Conservation (phyloP, 164 flowering plant genomes). For the Santalum album region DNA sequence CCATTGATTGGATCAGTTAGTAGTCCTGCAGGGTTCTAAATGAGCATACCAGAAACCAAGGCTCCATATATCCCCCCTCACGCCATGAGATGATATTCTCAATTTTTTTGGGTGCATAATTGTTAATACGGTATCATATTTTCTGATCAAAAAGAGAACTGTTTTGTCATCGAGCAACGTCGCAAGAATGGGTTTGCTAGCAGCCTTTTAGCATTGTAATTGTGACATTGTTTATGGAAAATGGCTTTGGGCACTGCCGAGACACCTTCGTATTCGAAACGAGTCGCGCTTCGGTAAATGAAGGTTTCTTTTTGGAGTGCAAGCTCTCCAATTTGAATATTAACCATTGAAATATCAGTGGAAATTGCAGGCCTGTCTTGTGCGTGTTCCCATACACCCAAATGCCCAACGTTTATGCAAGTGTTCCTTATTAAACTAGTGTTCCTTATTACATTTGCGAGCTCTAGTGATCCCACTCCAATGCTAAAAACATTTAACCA, state of each 20-base stretch:
- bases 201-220: constrained; percentile 1
- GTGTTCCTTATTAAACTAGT: constrained; percentile 17
- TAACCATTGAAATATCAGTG: constrained; percentile 25
- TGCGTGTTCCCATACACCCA: constrained; percentile 27
- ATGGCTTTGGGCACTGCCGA: too few species aligned
- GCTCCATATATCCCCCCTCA: too few species aligned
- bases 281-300: not conserved
- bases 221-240: constrained; percentile 5
- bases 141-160: too few species aligned
- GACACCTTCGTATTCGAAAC: not conserved
- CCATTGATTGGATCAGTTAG: too few species aligned
- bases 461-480: constrained; percentile 21
- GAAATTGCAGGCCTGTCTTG: constrained; percentile 25
- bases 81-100: too few species aligned
- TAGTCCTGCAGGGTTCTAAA: too few species aligned
- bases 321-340: constrained; percentile 18
- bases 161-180: too few species aligned
- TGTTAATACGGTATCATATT: too few species aligned
- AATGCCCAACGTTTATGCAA: constrained; percentile 30
- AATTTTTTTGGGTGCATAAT: too few species aligned
- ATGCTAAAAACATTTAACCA: constrained; percentile 22
- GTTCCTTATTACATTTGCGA: constrained; percentile 19
- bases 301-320: constrained; percentile 4
- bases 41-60: too few species aligned
- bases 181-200: not conserved